phyloP scores from a whole-genome alignment of 2,329 filamentous ascomycete species.

The Ascomycota sp. region DNA sequence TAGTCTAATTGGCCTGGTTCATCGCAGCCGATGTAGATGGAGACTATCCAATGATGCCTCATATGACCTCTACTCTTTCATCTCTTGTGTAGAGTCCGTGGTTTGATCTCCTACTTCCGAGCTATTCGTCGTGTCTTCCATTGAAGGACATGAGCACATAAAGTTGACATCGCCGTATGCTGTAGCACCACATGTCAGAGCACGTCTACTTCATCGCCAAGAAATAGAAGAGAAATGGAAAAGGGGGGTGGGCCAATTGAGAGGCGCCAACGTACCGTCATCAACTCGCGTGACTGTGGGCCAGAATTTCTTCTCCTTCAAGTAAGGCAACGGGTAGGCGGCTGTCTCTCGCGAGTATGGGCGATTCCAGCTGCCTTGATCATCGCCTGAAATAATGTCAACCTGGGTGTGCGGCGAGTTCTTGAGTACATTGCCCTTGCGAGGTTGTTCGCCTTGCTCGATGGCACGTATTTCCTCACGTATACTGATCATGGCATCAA shows the following conservation, averaged over 20 bases:
- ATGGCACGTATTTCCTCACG: slow-evolving; percentile 66
- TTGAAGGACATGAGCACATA: slow-evolving; percentile 84
- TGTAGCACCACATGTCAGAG: too few species aligned
- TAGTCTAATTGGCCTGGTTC: too few species aligned
- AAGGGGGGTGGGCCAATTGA: not conserved
- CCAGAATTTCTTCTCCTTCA: slow-evolving; percentile 97
- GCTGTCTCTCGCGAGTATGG: slow-evolving; percentile 64
- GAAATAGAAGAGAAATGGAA: not conserved
- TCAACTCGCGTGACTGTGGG: slow-evolving; percentile 70
- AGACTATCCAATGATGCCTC: too few species aligned
- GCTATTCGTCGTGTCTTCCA: slow-evolving; percentile 35
- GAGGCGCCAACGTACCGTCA: slow-evolving; percentile 44
- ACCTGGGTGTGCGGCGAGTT: slow-evolving; percentile 71
- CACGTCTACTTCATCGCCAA: not conserved
- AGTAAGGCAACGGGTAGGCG: slow-evolving; percentile 64
- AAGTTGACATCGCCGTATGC: slow-evolving; percentile 82
- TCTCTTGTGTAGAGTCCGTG: too few species aligned
- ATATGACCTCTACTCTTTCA: too few species aligned
- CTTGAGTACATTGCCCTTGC: slow-evolving; percentile 67
- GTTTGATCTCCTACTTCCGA: too few species aligned
- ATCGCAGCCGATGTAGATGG: too few species aligned
- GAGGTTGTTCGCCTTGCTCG: slow-evolving; percentile 58
- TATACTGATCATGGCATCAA: slow-evolving; percentile 74
- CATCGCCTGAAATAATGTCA: slow-evolving; percentile 46
- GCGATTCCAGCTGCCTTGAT: slow-evolving; percentile 50